A percentile compares a stretch with the other conserved stretches of the same genome.
Evolutionary conservation across 139 green algal genomes (phyloP).

Genomic region (Asterochloris erici): DNA sequence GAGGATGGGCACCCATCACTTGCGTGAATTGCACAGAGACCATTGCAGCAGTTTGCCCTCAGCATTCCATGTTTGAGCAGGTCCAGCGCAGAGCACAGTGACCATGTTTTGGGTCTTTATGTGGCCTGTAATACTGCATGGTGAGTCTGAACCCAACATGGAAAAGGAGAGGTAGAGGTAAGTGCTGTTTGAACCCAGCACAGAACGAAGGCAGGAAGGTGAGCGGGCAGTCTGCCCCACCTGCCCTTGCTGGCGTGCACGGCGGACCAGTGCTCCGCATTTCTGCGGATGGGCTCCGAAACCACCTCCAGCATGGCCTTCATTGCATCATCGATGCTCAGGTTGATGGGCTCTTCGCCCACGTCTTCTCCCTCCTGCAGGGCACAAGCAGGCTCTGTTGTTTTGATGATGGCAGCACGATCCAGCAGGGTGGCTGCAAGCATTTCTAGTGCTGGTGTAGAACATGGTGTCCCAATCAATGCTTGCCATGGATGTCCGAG

Average conservation of each 20-base stretch:
- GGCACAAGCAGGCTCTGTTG: too few relatives aligned
- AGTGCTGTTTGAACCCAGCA: too few relatives aligned
- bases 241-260: conserved; percentile 6
- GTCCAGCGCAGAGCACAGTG: background rate
- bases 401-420: too few relatives aligned
- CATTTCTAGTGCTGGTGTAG: too few relatives aligned
- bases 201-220: too few relatives aligned
- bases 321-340: conserved; percentile 15
- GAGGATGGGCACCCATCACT: background rate
- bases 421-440: too few relatives aligned
- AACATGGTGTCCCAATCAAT: too few relatives aligned
- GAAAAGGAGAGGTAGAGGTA: background rate
- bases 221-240: background rate
- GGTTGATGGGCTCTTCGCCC: too few relatives aligned
- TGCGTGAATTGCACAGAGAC: background rate
- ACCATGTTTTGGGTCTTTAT: background rate
- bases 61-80: background rate
- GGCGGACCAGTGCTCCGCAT: conserved; percentile 1
- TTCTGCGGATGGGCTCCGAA: background rate
- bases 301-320: background rate
- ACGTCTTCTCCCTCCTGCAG: too few relatives aligned
- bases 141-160: background rate
- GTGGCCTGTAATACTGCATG: background rate
- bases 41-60: background rate
- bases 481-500: too few relatives aligned